These are phyloP conservation scores for Whalleya microplaca DNA, from an alignment of 2,329 filamentous ascomycete genomes.

Conservation along the genomic window DNA sequence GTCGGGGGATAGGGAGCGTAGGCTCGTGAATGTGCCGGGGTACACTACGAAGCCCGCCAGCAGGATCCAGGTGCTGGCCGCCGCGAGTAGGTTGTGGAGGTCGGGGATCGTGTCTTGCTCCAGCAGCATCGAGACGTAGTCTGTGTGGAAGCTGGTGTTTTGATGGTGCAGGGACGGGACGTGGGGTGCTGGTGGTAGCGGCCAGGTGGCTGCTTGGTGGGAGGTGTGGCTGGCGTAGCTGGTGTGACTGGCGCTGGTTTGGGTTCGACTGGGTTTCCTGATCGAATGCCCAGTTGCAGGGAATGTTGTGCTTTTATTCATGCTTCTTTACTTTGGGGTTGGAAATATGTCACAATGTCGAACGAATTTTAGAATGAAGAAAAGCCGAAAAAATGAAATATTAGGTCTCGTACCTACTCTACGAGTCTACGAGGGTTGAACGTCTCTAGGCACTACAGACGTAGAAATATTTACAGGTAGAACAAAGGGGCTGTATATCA, in stretches of 20 bases:
- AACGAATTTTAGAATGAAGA: neutral
- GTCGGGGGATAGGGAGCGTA: constrained; percentile 38
- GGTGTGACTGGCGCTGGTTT: too few relatives aligned
- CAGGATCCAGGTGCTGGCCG: constrained; percentile 52
- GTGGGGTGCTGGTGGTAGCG: too few relatives aligned
- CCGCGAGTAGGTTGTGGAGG: constrained; percentile 51
- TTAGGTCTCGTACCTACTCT: neutral
- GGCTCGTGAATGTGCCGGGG: constrained; percentile 54
- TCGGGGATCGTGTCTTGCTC: constrained; percentile 49
- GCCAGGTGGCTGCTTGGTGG: too few relatives aligned
- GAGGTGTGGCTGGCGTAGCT: too few relatives aligned
- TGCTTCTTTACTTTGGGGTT: too few relatives aligned
- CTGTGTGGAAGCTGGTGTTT: constrained; percentile 34
- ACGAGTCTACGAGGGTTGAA: neutral
- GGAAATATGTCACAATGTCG: too few relatives aligned
- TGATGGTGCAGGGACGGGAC: too few relatives aligned
- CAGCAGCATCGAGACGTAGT: constrained; percentile 52
- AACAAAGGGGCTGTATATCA: neutral
- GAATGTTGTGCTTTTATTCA: too few relatives aligned
- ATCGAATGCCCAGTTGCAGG: too few relatives aligned
- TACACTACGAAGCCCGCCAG: constrained; percentile 57
- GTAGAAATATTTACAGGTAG: neutral
- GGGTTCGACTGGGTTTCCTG: too few relatives aligned
- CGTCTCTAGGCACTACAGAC: neutral
- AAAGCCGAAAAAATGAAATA: neutral